Evolutionary conservation across 169 alveolate genomes (phyloP), one percentile per base, ranked within the genome.

Genomic region (Babesia gibsoni): DNA sequence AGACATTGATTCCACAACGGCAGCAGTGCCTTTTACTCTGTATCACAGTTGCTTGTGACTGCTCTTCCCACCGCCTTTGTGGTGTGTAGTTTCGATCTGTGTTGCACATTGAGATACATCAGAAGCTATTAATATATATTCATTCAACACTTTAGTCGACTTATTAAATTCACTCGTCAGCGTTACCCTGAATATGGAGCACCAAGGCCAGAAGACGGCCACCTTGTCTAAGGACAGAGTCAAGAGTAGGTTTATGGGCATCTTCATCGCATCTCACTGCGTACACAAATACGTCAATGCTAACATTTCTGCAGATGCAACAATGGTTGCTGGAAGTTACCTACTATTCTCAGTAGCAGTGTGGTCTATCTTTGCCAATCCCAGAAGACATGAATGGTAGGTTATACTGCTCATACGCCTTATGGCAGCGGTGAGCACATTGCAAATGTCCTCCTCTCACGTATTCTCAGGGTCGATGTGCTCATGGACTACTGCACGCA

Each of bases 341-440:
- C 56, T 79, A 52, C 79, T 79, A 35, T 79, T 67, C 18, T 79
- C 88, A 1, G 83, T 52, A n/a, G 88, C 83, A 14, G 83, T 79
- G 27, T 79, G 88, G 88, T 46, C 88, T 25, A 49, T 79, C 18
- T 46, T 69, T 20, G 61, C 88, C 36, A 63, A 65, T 58, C 83
- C 88, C 33, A 42, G 88, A 30, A 67, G 74, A 67, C 82, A 79
- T 22, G 88, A 79, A 32, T 79, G 88, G 88, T 79, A 61, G 14
- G 68, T 65, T 20, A 25, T 25, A 4, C 4, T n/a, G 20, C 33
- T 12, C 43, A 43, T 27, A 5, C n/a, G 18, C 4, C 37, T 6
- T 20, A 4, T 6, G 33, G 14, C 4, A 22, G n/a, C 4, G 30
- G 16, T 6, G 20, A n/a, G 22, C 29, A 5, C 25, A 20, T 10